These are phyloP conservation scores for Rosa multiflora DNA, from an alignment of 306 rosid genomes.

Conservation along the genomic window DNA sequence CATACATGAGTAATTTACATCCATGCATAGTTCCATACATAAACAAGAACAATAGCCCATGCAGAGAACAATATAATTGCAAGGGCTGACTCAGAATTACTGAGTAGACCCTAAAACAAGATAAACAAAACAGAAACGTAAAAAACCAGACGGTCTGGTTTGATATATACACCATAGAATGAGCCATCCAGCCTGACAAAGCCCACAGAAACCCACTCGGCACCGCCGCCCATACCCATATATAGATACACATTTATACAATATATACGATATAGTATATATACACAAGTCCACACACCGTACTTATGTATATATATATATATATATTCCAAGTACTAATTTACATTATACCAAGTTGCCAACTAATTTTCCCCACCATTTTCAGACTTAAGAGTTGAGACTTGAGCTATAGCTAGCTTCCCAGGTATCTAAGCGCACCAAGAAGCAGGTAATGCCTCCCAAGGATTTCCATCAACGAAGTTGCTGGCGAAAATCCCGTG, in stretches of 20 bases:
- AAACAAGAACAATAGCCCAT: neutral
- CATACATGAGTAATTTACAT: neutral
- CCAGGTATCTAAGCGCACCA: slow-evolving; percentile 52
- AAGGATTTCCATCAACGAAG: slow-evolving; percentile 35
- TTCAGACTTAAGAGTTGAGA: neutral
- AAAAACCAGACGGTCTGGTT: neutral
- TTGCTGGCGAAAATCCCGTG: slow-evolving; percentile 23
- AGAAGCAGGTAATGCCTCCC: slow-evolving; percentile 48
- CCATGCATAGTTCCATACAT: neutral
- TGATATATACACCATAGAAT: neutral
- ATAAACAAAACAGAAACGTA: neutral
- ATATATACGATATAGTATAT: neutral
- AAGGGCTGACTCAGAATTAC: neutral
- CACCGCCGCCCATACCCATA: neutral
- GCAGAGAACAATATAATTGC: neutral
- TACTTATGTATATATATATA: neutral
- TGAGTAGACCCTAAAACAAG: neutral
- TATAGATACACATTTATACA: neutral
- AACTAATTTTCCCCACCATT: neutral
- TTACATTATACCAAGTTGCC: neutral
- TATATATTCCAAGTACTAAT: neutral
- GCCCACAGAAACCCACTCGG: neutral
- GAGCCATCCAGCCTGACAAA: neutral
- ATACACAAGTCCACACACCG: neutral
- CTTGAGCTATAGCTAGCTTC: neutral